Percentiles rank a stretch among this genome's conserved stretches.
Evolutionary conservation across 768 basidiomycete species (phyloP).

Genomic region (Clitopilus hobsonii): DNA sequence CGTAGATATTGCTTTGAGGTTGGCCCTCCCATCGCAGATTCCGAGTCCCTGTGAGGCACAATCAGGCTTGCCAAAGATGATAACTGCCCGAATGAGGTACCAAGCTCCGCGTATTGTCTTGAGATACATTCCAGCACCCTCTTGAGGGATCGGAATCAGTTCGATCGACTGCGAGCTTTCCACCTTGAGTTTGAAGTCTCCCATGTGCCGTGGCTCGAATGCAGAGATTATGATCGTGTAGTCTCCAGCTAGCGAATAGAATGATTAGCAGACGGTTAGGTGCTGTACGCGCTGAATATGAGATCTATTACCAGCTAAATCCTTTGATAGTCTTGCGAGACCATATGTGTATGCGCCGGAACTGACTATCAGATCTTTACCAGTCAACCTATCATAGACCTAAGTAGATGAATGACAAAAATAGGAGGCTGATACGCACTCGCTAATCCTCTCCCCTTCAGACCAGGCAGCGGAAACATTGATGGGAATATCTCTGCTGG

Average conservation of each 20-base stretch:
- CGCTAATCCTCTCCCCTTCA: conserved; percentile 64
- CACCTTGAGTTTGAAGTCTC: conserved; percentile 59
- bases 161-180: conserved; percentile 61
- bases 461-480: conserved; percentile 76
- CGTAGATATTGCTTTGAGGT: conserved; percentile 55
- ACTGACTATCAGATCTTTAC: conserved; percentile 66
- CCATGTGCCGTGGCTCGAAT: conserved; percentile 70
- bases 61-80: neutral
- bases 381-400: conserved; percentile 33
- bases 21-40: conserved; percentile 66
- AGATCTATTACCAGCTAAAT: conserved; percentile 11
- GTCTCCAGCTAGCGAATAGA: conserved; percentile 49
- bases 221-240: conserved; percentile 85
- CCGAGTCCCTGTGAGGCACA: conserved; percentile 39
- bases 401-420: neutral
- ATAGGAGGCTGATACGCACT: conserved; percentile 43
- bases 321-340: conserved; percentile 59
- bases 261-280: neutral
- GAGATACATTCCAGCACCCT: conserved; percentile 89
- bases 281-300: conserved; percentile 2
- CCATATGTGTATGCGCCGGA: conserved; percentile 85
- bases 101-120: conserved; percentile 69
- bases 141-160: conserved; percentile 64
- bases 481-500: conserved; percentile 62
- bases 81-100: conserved; percentile 32